phyloP scores from a whole-genome alignment of 805 yeast species.

The Brettanomyces nanus region DNA sequence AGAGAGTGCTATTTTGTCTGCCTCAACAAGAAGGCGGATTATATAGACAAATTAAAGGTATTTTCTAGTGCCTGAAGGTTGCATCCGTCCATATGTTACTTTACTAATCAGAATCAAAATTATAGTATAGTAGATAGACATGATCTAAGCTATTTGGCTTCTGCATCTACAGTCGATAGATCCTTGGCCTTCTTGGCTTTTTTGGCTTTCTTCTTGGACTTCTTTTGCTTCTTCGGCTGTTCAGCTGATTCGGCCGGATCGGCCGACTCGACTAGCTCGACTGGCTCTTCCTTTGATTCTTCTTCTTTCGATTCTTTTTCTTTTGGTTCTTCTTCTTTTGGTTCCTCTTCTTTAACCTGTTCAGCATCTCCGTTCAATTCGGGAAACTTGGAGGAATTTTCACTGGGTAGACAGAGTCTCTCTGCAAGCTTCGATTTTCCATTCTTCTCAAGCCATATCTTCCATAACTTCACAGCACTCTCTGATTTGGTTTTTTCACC shows the following conservation, averaged over 20 bases:
- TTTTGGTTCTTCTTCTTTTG: slow-evolving; percentile 14
- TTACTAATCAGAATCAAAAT: slow-evolving; percentile 2
- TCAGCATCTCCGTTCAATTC: slow-evolving; percentile 29
- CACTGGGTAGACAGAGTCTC: slow-evolving; percentile 43
- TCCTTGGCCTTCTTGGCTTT: neutral
- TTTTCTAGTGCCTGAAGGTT: slow-evolving; percentile 22
- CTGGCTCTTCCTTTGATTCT: slow-evolving; percentile 9
- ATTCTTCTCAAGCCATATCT: slow-evolving; percentile 37
- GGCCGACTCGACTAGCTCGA: slow-evolving; percentile 9
- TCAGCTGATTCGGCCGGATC: too few species aligned
- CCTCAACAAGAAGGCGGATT: slow-evolving; percentile 33
- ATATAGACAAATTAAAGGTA: slow-evolving; percentile 35
- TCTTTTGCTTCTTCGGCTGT: slow-evolving; percentile 8
- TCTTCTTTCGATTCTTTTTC: slow-evolving; percentile 12
- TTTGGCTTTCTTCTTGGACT: slow-evolving; percentile 6
- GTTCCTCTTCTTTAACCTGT: slow-evolving; percentile 14
- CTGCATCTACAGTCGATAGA: too few species aligned
- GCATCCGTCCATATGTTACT: neutral
- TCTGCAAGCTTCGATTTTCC: slow-evolving; percentile 55
- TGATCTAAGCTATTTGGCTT: too few species aligned
- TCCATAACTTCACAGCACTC: slow-evolving; percentile 58
- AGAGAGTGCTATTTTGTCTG: slow-evolving; percentile 79
- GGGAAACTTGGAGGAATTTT: slow-evolving; percentile 28
- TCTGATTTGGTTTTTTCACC: slow-evolving; percentile 33
- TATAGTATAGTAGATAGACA: neutral